These are phyloP conservation scores for Petrea volubilis DNA, from an alignment of 257 asterid species.

Conservation along the genomic window DNA sequence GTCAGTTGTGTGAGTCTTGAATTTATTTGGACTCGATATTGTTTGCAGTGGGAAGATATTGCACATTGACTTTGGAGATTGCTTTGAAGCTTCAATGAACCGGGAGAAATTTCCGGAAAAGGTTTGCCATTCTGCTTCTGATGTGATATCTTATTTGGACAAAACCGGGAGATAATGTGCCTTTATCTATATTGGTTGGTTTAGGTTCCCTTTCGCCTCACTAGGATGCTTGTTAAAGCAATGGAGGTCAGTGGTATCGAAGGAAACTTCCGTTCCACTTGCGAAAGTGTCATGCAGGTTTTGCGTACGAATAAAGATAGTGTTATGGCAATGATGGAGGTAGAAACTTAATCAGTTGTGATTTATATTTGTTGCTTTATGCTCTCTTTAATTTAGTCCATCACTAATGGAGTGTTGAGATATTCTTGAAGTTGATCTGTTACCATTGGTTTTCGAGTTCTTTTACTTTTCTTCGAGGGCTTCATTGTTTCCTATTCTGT, in stretches of 20 bases:
- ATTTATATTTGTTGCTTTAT: background rate
- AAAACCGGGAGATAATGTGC: background rate
- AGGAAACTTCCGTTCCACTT: conserved; percentile 96
- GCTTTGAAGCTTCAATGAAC: conserved; percentile 99
- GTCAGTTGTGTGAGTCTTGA: conserved; percentile 10
- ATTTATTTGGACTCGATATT: conserved; percentile 18
- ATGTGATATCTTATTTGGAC: conserved; percentile 2
- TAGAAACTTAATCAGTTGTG: conserved; percentile 26
- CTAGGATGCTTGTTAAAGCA: conserved; percentile 99
- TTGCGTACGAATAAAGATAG: conserved; percentile 89
- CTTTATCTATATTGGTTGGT: conserved; percentile 26
- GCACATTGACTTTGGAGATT: conserved; percentile 99
- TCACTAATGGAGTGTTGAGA: background rate
- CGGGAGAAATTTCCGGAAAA: conserved; percentile 98
- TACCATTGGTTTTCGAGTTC: background rate
- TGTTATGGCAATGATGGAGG: conserved; percentile 99
- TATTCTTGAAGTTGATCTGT: background rate
- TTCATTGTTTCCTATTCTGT: background rate
- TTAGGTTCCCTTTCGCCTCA: conserved; percentile 98
- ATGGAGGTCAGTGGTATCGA: conserved; percentile 99
- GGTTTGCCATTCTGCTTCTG: conserved; percentile 43
- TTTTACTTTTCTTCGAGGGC: background rate
- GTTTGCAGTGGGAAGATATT: conserved; percentile 90
- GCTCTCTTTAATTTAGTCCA: background rate
- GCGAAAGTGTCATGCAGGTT: conserved; percentile 98